Evolutionary conservation across 257 asterid genomes (phyloP).

Genomic region (Paulownia fortunei): DNA sequence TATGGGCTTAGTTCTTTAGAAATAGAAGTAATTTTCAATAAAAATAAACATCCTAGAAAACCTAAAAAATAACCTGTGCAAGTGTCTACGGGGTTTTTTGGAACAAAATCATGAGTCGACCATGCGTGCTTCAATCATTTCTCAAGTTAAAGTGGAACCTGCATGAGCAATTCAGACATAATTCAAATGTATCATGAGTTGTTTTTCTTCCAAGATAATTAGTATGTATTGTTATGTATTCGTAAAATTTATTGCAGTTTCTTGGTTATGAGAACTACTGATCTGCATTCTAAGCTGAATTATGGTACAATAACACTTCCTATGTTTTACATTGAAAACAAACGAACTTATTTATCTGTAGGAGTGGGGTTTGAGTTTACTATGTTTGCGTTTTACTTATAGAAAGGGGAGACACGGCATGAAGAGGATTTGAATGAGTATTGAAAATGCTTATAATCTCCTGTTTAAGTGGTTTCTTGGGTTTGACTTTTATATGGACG

Average conservation of each 20-base stretch:
- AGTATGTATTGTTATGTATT: no score
- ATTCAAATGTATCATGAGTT: slow-evolving; percentile 13
- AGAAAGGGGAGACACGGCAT: not conserved
- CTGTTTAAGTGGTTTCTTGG: no score
- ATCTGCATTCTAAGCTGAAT: no score
- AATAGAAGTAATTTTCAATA: not conserved
- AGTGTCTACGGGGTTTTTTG: slow-evolving; percentile 8
- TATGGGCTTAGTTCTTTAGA: no score
- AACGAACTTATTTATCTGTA: no score
- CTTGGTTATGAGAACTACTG: not conserved
- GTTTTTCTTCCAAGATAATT: not conserved
- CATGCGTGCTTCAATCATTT: slow-evolving; percentile 35
- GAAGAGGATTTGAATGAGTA: not conserved
- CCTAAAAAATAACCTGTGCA: not conserved
- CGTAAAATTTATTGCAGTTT: not conserved
- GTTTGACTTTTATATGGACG: not conserved
- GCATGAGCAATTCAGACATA: slow-evolving; percentile 7
- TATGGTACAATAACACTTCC: no score
- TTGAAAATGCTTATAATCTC: no score
- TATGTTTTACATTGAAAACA: no score
- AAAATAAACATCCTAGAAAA: not conserved
- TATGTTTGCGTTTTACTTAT: not conserved
- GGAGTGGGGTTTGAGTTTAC: no score
- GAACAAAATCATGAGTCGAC: slow-evolving; percentile 26
- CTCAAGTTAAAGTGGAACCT: slow-evolving; percentile 26